Percentiles rank a stretch among this genome's conserved stretches.
Evolutionary conservation across 2,329 filamentous ascomycete genomes (phyloP).

Genomic region (Arthrobotrys sphaeroides): DNA sequence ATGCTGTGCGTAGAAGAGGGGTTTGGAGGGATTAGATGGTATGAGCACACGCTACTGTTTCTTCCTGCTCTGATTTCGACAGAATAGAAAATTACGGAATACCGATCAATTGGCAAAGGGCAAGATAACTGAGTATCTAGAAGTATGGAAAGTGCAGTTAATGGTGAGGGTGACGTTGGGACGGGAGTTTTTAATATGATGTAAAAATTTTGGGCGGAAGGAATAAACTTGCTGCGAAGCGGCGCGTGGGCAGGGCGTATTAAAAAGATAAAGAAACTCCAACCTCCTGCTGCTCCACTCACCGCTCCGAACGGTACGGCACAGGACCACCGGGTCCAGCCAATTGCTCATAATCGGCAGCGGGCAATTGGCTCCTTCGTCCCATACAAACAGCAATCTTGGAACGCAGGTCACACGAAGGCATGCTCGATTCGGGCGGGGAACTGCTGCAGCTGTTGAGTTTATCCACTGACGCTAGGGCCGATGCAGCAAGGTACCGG

Average conservation of each 20-base stretch:
- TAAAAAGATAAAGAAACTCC: slow-evolving; percentile 30
- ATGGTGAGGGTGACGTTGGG: slow-evolving; percentile 18
- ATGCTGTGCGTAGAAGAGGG: slow-evolving; percentile 4
- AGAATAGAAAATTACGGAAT: not conserved
- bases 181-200: slow-evolving; percentile 34
- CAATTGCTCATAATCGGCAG: slow-evolving; percentile 32
- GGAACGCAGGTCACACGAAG: slow-evolving; percentile 40
- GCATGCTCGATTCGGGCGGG: slow-evolving; percentile 40
- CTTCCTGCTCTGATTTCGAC: not conserved
- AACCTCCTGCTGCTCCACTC: not conserved
- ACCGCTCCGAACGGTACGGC: not conserved
- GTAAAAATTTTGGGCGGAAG: slow-evolving; percentile 35
- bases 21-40: not conserved
- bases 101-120: slow-evolving; percentile 7
- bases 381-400: not conserved
- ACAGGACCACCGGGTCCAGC: not conserved
- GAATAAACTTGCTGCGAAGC: slow-evolving; percentile 26
- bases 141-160: not conserved
- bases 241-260: slow-evolving; percentile 18
- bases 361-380: slow-evolving; percentile 24
- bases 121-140: not conserved
- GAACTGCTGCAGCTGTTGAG: slow-evolving; percentile 27
- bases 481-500: slow-evolving; percentile 45
- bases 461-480: slow-evolving; percentile 41
- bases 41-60: not conserved